Evolutionary conservation across 371 early-diverging fungal species (phyloP).

Genomic region (Zychaea mexicana): DNA sequence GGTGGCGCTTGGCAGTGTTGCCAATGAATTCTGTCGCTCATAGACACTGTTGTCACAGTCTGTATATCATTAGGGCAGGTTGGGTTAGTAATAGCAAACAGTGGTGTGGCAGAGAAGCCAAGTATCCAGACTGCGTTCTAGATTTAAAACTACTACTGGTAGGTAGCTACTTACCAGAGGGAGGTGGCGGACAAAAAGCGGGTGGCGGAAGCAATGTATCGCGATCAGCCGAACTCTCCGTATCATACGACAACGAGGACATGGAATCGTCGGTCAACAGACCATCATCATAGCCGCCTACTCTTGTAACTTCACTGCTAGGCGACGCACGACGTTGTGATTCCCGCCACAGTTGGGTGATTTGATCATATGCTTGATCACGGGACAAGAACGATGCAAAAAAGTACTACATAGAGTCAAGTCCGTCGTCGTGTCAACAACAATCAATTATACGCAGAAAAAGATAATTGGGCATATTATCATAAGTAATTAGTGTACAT

Average conservation of each 20-base stretch:
- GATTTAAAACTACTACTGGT: too few species aligned
- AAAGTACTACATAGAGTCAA: slow-evolving; percentile 64
- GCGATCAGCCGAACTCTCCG: slow-evolving; percentile 2
- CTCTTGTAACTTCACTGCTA: slow-evolving; percentile 2
- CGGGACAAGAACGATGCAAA: slow-evolving; percentile 83
- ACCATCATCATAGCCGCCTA: slow-evolving; percentile 8
- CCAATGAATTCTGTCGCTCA: slow-evolving; percentile 8
- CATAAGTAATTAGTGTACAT: background rate
- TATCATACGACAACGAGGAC: background rate
- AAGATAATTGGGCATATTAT: background rate
- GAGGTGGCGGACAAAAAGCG: background rate
- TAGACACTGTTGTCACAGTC: too few species aligned
- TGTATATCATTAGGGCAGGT: too few species aligned
- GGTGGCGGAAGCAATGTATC: slow-evolving; percentile 2
- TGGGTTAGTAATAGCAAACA: too few species aligned
- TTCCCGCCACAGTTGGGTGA: slow-evolving; percentile 66
- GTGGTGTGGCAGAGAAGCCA: too few species aligned
- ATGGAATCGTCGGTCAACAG: slow-evolving; percentile 6
- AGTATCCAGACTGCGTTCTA: too few species aligned
- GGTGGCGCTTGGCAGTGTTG: background rate
- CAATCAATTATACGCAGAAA: background rate
- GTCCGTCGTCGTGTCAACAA: too few species aligned
- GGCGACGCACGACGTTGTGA: slow-evolving; percentile 7
- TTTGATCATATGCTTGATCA: slow-evolving; percentile 73
- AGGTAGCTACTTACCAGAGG: too few species aligned